Conservation (phyloP, 352 stramenopile species). For the Achlya hypogyna region DNA sequence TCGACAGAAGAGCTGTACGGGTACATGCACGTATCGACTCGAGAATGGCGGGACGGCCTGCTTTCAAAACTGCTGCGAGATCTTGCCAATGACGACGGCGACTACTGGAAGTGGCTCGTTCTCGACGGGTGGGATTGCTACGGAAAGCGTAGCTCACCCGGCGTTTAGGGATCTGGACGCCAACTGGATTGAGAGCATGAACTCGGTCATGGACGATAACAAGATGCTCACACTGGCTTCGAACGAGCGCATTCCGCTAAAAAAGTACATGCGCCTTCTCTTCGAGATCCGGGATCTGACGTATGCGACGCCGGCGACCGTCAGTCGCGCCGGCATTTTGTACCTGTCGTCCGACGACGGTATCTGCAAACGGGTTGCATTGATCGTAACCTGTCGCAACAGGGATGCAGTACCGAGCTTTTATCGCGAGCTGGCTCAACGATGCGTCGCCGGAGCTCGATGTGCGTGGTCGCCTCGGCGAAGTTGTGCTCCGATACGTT, state of each 20-base stretch:
- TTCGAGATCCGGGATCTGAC: slow-evolving; percentile 95
- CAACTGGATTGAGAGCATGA: slow-evolving; percentile 88
- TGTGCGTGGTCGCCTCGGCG: slow-evolving; percentile 42
- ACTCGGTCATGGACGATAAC: slow-evolving; percentile 87
- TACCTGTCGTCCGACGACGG: slow-evolving; percentile 89
- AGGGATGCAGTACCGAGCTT: slow-evolving; percentile 84
- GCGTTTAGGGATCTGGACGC: slow-evolving; percentile 53
- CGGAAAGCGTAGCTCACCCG: background rate
- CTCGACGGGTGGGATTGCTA: slow-evolving; percentile 61
- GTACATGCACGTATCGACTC: slow-evolving; percentile 89
- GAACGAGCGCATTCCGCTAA: slow-evolving; percentile 94
- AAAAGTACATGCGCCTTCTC: slow-evolving; percentile 90
- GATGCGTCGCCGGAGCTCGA: slow-evolving; percentile 48
- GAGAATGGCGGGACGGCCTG: slow-evolving; percentile 94
- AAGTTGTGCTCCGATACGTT: slow-evolving; percentile 83
- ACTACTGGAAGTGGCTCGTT: slow-evolving; percentile 91
- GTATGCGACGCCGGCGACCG: slow-evolving; percentile 91
- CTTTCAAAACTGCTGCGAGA: slow-evolving; percentile 93
- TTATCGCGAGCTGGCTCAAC: slow-evolving; percentile 88
- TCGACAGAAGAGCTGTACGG: slow-evolving; percentile 95
- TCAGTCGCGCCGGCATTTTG: slow-evolving; percentile 91
- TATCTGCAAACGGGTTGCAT: background rate
- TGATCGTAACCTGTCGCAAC: background rate
- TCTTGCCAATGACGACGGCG: slow-evolving; percentile 58
- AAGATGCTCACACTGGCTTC: slow-evolving; percentile 86